A percentile compares a stretch with the other conserved stretches of the same genome.
These are phyloP conservation scores for Prunus davidiana DNA, from an alignment of 306 rosid genomes.

Conservation along the genomic window DNA sequence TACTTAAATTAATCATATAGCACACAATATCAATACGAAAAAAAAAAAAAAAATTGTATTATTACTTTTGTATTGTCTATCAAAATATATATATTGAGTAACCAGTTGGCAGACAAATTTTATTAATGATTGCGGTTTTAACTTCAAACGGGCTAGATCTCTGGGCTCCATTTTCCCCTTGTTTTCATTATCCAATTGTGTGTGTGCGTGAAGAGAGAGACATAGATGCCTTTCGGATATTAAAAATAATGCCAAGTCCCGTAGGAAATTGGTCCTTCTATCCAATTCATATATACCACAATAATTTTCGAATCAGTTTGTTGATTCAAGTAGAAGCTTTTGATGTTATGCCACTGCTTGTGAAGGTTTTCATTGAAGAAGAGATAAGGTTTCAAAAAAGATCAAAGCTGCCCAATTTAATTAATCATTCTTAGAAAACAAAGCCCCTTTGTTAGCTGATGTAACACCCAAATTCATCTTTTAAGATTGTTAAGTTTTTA, in stretches of 20 bases:
- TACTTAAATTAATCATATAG: background rate
- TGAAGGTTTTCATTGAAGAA: background rate
- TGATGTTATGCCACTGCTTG: background rate
- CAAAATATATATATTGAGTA: background rate
- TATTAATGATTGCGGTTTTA: conserved; percentile 14
- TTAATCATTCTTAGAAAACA: background rate
- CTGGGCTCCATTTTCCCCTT: conserved; percentile 20
- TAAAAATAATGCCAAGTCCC: background rate
- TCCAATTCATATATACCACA: background rate
- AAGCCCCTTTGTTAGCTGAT: background rate
- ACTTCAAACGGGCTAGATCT: conserved; percentile 14
- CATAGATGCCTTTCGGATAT: background rate
- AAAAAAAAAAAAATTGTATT: background rate
- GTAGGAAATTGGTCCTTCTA: background rate
- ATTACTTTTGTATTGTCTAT: background rate
- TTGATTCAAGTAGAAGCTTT: conserved; percentile 11
- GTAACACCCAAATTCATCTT: background rate
- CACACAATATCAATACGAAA: background rate
- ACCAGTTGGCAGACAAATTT: conserved; percentile 12
- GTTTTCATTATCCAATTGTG: background rate
- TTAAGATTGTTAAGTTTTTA: background rate
- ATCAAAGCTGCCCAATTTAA: background rate
- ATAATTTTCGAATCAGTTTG: background rate
- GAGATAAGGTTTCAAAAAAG: conserved; percentile 17
- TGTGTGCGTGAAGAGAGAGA: background rate